These are phyloP conservation scores for Amaranthus tricolor DNA, from an alignment of 179 eudicot genomes.

Conservation along the genomic window DNA sequence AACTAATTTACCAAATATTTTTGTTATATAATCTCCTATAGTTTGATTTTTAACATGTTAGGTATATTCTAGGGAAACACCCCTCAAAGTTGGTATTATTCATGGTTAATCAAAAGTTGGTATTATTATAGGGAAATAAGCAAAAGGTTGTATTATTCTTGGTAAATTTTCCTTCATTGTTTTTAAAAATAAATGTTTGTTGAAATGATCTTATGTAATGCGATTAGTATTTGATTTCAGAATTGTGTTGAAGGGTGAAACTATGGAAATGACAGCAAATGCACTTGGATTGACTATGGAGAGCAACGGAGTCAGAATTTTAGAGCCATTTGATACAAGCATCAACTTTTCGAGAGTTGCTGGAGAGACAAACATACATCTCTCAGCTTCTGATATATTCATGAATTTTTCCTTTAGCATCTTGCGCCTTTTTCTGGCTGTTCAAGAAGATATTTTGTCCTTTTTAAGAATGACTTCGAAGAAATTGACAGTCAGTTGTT, in stretches of 20 bases:
- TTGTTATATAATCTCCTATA: too few relatives aligned
- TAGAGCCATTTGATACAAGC: conserved; percentile 96
- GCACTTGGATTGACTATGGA: conserved; percentile 91
- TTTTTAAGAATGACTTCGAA: conserved; percentile 76
- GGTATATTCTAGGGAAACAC: too few relatives aligned
- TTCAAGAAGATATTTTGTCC: conserved; percentile 83
- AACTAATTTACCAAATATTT: too few relatives aligned
- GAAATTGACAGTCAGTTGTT: conserved; percentile 81
- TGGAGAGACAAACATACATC: conserved; percentile 76
- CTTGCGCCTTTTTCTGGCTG: conserved; percentile 89
- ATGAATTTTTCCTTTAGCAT: conserved; percentile 97
- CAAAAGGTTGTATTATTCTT: too few relatives aligned
- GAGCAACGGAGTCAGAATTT: conserved; percentile 87
- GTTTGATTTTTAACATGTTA: too few relatives aligned
- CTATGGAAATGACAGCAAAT: conserved; percentile 77
- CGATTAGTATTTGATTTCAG: conserved; percentile 35
- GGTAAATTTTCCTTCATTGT: not conserved
- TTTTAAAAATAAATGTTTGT: not conserved
- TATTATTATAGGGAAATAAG: too few relatives aligned
- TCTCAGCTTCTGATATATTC: conserved; percentile 80
- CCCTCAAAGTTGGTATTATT: too few relatives aligned
- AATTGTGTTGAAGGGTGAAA: conserved; percentile 83
- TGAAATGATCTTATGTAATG: conserved; percentile 3
- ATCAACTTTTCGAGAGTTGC: conserved; percentile 69
- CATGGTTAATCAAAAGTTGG: too few relatives aligned